These are phyloP conservation scores for Dictyostelium discoideum DNA, from an alignment of 78 protist genomes.

Conservation along the genomic window DNA sequence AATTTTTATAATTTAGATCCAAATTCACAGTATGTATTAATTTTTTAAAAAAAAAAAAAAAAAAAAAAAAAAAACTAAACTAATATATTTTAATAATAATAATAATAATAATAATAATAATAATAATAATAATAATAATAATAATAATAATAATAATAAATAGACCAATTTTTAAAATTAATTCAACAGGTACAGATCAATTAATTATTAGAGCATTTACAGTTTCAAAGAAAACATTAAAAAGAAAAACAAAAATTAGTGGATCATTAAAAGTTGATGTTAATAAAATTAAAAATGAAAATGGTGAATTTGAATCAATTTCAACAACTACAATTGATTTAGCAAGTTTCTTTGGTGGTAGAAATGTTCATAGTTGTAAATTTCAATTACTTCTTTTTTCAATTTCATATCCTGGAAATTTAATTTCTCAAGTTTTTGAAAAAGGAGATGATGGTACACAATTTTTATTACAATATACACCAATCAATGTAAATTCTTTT, in stretches of 20 bases:
- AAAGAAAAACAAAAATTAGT: background rate
- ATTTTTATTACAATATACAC: slow-evolving; percentile 27
- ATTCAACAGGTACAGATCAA: background rate
- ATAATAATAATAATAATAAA: background rate
- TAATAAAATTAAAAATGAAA: background rate
- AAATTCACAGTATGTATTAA: background rate
- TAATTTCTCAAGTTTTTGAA: background rate
- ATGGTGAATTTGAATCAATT: background rate
- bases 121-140: background rate
- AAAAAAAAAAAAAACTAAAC: background rate
- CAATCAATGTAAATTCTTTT: background rate
- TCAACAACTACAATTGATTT: slow-evolving; percentile 5
- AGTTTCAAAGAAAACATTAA: background rate
- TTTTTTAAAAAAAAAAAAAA: too few species aligned
- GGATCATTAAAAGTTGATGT: background rate
- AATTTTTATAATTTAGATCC: slow-evolving; percentile 35
- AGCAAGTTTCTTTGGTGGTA: slow-evolving; percentile 35
- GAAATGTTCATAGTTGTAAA: background rate
- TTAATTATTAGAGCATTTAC: background rate
- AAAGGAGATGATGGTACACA: too few species aligned
- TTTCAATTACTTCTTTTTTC: background rate
- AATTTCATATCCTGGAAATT: background rate
- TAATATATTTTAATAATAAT: background rate
- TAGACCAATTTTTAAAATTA: slow-evolving; percentile 35
- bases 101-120: background rate